Evolutionary conservation across 2,329 filamentous ascomycete species (phyloP).

Genomic region (Coleophoma eucalyptorum): DNA sequence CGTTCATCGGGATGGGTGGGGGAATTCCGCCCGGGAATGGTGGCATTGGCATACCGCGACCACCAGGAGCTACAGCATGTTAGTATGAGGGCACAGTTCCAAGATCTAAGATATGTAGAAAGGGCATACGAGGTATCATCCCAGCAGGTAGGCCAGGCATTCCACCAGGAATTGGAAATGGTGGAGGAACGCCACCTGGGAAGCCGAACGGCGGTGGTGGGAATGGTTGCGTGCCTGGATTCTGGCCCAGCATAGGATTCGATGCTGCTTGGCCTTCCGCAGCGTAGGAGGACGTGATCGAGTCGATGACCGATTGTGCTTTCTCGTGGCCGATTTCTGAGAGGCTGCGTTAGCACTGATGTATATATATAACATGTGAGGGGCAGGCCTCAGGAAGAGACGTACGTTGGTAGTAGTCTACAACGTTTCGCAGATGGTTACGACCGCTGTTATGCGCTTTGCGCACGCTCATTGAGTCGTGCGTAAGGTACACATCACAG

Average conservation of each 20-base stretch:
- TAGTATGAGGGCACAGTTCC: slow-evolving; percentile 6
- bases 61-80: slow-evolving; percentile 42
- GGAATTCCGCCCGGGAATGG: slow-evolving; percentile 35
- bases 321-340: slow-evolving; percentile 97
- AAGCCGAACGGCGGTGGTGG: slow-evolving; percentile 58
- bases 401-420: slow-evolving; percentile 95
- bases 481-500: slow-evolving; percentile 99
- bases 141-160: slow-evolving; percentile 41
- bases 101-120: background rate
- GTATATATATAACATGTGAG: no score
- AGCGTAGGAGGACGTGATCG: slow-evolving; percentile 92
- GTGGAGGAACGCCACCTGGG: slow-evolving; percentile 54
- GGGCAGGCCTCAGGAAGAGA: slow-evolving; percentile 4
- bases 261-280: slow-evolving; percentile 84
- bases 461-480: slow-evolving; percentile 99
- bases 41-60: slow-evolving; percentile 33
- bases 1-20: slow-evolving; percentile 9
- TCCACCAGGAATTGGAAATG: slow-evolving; percentile 51
- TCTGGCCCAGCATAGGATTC: slow-evolving; percentile 78
- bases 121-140: slow-evolving; percentile 47
- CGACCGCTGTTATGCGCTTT: slow-evolving; percentile 97
- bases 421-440: slow-evolving; percentile 95
- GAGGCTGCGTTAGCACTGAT: no score
- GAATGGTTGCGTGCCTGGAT: slow-evolving; percentile 45
- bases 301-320: slow-evolving; percentile 96